Evolutionary conservation across 768 basidiomycete species (phyloP), one percentile per base, ranked within the genome.

Genomic region (Lactarius sanguifluus): DNA sequence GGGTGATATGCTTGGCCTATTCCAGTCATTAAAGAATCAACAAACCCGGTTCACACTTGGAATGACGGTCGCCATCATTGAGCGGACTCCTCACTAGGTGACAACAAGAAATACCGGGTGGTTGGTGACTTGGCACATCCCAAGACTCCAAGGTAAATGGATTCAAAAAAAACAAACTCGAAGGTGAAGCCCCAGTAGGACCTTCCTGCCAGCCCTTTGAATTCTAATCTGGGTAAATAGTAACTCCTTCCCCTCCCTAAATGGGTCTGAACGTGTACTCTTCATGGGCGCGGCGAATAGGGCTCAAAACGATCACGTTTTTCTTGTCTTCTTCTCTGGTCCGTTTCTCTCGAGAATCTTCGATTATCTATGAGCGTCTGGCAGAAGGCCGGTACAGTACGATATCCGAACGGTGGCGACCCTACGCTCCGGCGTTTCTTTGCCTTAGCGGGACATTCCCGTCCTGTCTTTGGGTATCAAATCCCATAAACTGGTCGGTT

Each of bases 311-410:
- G 5, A 36, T 50, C 32, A 52, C 34, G 34, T 61, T 52, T 15
- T 25, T 25, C 59, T 32, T 32, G 40, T 41, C 40, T n/a, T 63
- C 57, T 28, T 30, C 13, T 52, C 50, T 52, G 50, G 50, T 25
- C 50, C 25, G 40, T 61, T 60, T 47, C 56, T 64, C 18, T 23
- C 9, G 50, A 60, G 63, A 64, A 64, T 34, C 52, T 41, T 30
- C 38, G 30, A 13, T 47, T 30, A 2, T 47, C 25, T 50, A 23
- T 25, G 47, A 25, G 50, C 50, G 25, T 52, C 50, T 52, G 25
- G 13, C 50, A 52, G 23, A 13, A 15, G 6, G 50, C 50, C 23
- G 47, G 47, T 52, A 5, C 25, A 52, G 15, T 23, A 6, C 13
- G 50, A 52, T 52, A 25, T 13, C 50, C 50, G 50, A 28, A 52